A percentile compares a stretch with the other conserved stretches of the same genome.
Conservation (phyloP, 306 rosid genomes). For the Quillaja saponaria region DNA sequence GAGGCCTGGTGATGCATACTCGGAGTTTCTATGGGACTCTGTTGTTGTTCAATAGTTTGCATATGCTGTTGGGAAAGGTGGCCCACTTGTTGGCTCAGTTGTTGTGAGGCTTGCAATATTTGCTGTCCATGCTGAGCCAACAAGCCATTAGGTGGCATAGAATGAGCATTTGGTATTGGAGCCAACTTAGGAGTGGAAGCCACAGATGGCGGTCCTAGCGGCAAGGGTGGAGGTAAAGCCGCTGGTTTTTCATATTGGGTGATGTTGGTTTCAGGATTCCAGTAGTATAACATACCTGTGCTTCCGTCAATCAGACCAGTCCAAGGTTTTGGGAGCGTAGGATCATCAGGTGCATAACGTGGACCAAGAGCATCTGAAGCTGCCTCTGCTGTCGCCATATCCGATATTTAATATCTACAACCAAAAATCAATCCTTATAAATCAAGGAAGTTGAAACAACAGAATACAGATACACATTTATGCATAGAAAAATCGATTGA, state of each 20-base stretch:
- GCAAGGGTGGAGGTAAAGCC: slow-evolving; percentile 49
- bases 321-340: slow-evolving; percentile 89
- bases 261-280: slow-evolving; percentile 94
- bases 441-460: too few relatives aligned
- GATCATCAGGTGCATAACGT: slow-evolving; percentile 93
- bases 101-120: slow-evolving; percentile 48
- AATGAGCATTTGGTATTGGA: slow-evolving; percentile 53
- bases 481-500: too few relatives aligned
- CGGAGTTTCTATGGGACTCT: slow-evolving; percentile 41
- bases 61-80: slow-evolving; percentile 61
- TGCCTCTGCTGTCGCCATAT: slow-evolving; percentile 75
- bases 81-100: slow-evolving; percentile 51
- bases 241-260: slow-evolving; percentile 91
- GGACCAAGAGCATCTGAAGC: slow-evolving; percentile 67
- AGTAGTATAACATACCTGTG: slow-evolving; percentile 73
- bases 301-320: slow-evolving; percentile 94
- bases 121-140: slow-evolving; percentile 62
- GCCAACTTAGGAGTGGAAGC: slow-evolving; percentile 59
- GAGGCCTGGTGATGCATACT: slow-evolving; percentile 53
- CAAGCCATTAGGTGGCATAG: slow-evolving; percentile 39
- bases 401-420: slow-evolving; percentile 37
- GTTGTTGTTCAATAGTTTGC: slow-evolving; percentile 51
- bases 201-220: slow-evolving; percentile 43
- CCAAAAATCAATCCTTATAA: background rate
- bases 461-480: too few relatives aligned